Conservation (phyloP, 176 grass and related monocot species). For the bread wheat (Triticum aestivum) region IWGSC_CS_RefSeq_v2.1 NC_057807.1:664324384-664324883, state of each 20-base stretch:
- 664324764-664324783: constrained; percentile 88
- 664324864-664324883: constrained; percentile 4
- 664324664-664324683: constrained; percentile 7
- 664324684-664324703: not conserved
- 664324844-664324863: not conserved
- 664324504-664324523: constrained; percentile 21
- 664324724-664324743: constrained; percentile 55
- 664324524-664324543: constrained; percentile 18
- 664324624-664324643: constrained; percentile 88
- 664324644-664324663: constrained; percentile 85
- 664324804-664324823: constrained; percentile 64
- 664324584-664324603: constrained; percentile 95
- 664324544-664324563: constrained; percentile 21
- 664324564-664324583: constrained; percentile 84
- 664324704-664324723: not conserved
- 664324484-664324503: not conserved
- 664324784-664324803: constrained; percentile 97
- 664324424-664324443: not conserved
- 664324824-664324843: constrained; percentile 18
- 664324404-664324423: not conserved
- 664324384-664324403: not conserved
- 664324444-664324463: not conserved
- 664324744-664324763: constrained; percentile 91
- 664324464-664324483: not conserved
- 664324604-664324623: constrained; percentile 90